phyloP scores from a whole-genome alignment of 164 flowering plant species.

The Dillenia turbinata region DNA sequence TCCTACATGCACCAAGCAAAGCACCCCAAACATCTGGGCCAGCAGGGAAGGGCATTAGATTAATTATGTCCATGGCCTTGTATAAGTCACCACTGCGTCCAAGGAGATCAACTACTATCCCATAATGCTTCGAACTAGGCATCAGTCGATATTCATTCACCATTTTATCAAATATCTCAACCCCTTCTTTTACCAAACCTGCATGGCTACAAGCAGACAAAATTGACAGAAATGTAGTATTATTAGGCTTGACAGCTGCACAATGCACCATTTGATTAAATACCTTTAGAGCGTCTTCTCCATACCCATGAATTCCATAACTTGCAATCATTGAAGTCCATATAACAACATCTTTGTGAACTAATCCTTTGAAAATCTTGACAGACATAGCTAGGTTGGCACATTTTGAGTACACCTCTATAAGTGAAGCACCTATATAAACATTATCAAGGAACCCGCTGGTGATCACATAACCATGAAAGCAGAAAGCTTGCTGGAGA shows the following conservation, averaged over 20 bases:
- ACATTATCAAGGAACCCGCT: constrained; percentile 34
- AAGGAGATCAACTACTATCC: constrained; percentile 51
- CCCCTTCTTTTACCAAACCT: constrained; percentile 49
- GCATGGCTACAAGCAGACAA: constrained; percentile 58
- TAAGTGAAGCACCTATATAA: constrained; percentile 46
- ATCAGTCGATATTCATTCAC: constrained; percentile 17
- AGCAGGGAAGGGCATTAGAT: constrained; percentile 27
- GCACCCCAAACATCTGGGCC: constrained; percentile 55
- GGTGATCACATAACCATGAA: constrained; percentile 41
- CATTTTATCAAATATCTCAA: constrained; percentile 39
- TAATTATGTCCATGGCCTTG: constrained; percentile 38
- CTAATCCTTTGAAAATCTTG: constrained; percentile 25
- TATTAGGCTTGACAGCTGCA: constrained; percentile 35
- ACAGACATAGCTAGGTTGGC: constrained; percentile 40
- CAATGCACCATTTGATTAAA: constrained; percentile 32
- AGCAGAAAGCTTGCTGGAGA: constrained; percentile 46
- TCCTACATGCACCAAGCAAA: constrained; percentile 50
- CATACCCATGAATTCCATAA: constrained; percentile 51
- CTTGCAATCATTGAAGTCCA: constrained; percentile 61
- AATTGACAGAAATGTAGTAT: constrained; percentile 45
- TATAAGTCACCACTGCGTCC: constrained; percentile 45
- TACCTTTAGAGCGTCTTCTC: constrained; percentile 34
- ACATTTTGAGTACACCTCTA: constrained; percentile 58
- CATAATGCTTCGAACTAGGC: constrained; percentile 46
- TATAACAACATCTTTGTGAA: constrained; percentile 37